Base-by-base conservation (phyloP, 2,329 filamentous ascomycete species). In the Venturia effusa region DNA sequence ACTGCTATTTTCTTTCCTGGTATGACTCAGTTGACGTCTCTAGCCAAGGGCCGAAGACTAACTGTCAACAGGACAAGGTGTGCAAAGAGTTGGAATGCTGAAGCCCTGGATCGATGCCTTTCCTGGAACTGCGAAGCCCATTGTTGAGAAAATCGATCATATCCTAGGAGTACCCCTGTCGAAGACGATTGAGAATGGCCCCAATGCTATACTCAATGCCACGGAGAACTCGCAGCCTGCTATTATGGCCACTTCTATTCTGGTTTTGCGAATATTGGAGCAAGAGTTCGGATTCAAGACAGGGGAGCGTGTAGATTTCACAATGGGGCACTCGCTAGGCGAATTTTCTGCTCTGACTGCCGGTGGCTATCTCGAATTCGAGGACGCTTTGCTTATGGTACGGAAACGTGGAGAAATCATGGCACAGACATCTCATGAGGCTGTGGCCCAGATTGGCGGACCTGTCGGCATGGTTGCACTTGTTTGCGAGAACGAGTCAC, bases 381-480 rank as follows among this genome's bases (percentile, higher is more conserved):
- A 83, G 61, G 90, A 96, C 75, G 89, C 90, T 63, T 77, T 97
- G 66, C 84, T 82, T 68, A 80, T 97, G 72, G 89, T 96, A 62
- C 84, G 87, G 66, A 83, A 82, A 69, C 85, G 93, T 55, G 93
- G 90, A 61, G 88, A 92, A 72, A 84, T 88, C 68, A 96, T 97
- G 91, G 86, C 88, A 4, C 81, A 86, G 55, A 92, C 90, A 69
- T 92, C 89, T 8, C 78, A 78, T 68, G 78, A 82, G 30, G 89
- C 90, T 4, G 79, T 83, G 15, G 80, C 85, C 66, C 76, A 84
- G 66, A 85, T 87, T 67, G 89, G 89, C 64, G 89, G 89, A 67
- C 89, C 92, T 69, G 94, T 95, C 71, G 93, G 93, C 71, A 97
- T 97, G 93, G 87, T 97, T 2, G 93, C 93, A 4, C 79, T 97